Conservation (phyloP, 441 rosid species). For the Gossypium schwendimanii region DNA sequence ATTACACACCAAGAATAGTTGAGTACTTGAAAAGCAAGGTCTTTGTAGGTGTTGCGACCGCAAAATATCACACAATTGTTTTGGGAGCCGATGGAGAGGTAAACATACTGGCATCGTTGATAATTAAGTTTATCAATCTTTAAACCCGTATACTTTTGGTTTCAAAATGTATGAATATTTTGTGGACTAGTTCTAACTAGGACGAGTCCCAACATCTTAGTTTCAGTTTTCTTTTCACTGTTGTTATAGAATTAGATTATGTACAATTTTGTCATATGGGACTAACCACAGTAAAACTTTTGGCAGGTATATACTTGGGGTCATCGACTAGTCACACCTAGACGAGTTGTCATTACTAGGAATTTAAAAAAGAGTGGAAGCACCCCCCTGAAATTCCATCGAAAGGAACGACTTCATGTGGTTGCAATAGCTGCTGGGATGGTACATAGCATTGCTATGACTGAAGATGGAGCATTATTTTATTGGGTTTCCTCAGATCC, state of each 20-base stretch:
- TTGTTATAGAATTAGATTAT: neutral
- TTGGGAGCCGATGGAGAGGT: slow-evolving; percentile 92
- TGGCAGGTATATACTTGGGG: slow-evolving; percentile 94
- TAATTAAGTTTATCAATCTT: slow-evolving; percentile 4
- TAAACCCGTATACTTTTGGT: neutral
- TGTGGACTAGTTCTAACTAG: slow-evolving; percentile 1
- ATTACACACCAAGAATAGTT: slow-evolving; percentile 84
- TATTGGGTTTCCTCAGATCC: slow-evolving; percentile 91
- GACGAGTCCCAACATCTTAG: slow-evolving; percentile 2
- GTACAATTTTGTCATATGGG: neutral
- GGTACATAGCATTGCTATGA: slow-evolving; percentile 88
- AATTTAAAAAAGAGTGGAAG: slow-evolving; percentile 70
- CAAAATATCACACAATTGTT: slow-evolving; percentile 89
- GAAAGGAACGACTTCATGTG: slow-evolving; percentile 62
- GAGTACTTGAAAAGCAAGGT: slow-evolving; percentile 85
- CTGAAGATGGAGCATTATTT: slow-evolving; percentile 88
- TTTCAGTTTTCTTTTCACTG: neutral
- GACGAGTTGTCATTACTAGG: slow-evolving; percentile 67
- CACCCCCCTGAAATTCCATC: slow-evolving; percentile 61
- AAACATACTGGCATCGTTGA: slow-evolving; percentile 3
- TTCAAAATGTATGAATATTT: slow-evolving; percentile 2
- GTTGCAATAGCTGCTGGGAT: slow-evolving; percentile 84
- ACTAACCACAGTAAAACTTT: neutral
- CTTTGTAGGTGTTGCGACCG: slow-evolving; percentile 55
- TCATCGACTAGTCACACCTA: slow-evolving; percentile 91